Percentiles rank a stretch among this genome's conserved stretches.
These are phyloP conservation scores for Trypanosoma rangeli DNA, from an alignment of 208 protist species.

Conservation along the genomic window DNA sequence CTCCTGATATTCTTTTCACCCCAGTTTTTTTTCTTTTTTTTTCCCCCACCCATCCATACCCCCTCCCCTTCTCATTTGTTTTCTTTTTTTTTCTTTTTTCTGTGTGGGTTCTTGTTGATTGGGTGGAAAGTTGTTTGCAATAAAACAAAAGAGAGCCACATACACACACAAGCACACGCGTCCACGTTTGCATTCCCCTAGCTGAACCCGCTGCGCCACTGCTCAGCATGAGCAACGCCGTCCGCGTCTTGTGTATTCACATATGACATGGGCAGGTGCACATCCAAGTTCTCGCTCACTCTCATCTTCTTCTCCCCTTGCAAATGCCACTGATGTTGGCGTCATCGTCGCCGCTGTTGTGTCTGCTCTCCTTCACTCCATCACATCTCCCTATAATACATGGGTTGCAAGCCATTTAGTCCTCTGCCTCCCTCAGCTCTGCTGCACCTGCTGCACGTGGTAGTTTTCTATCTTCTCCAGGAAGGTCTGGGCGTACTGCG, in stretches of 20 bases:
- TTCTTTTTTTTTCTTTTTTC: background rate
- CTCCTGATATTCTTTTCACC: constrained; percentile 1
- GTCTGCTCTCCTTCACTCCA: background rate
- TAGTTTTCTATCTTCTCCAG: constrained; percentile 96
- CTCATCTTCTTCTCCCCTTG: background rate
- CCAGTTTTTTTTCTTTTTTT: constrained; percentile 4
- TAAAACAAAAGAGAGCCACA: background rate
- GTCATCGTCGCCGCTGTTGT: background rate
- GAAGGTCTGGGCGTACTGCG: constrained; percentile 95
- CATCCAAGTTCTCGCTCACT: background rate
- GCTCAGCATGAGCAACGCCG: too few relatives aligned
- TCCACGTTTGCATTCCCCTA: too few relatives aligned
- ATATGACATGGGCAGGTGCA: background rate
- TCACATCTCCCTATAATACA: constrained; percentile 6
- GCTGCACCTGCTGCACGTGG: constrained; percentile 84
- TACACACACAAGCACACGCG: background rate
- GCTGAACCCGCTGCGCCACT: too few relatives aligned
- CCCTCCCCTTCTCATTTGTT: background rate
- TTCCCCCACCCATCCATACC: too few relatives aligned
- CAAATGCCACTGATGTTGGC: background rate
- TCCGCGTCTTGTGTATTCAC: background rate
- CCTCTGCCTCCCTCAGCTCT: constrained; percentile 38
- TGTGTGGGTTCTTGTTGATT: background rate
- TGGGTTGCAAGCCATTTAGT: background rate
- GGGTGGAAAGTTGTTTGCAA: background rate